Evolutionary conservation across 2,329 filamentous ascomycete genomes (phyloP), one percentile per base, ranked within the genome.

Genomic region (Seiridium cupressi): DNA sequence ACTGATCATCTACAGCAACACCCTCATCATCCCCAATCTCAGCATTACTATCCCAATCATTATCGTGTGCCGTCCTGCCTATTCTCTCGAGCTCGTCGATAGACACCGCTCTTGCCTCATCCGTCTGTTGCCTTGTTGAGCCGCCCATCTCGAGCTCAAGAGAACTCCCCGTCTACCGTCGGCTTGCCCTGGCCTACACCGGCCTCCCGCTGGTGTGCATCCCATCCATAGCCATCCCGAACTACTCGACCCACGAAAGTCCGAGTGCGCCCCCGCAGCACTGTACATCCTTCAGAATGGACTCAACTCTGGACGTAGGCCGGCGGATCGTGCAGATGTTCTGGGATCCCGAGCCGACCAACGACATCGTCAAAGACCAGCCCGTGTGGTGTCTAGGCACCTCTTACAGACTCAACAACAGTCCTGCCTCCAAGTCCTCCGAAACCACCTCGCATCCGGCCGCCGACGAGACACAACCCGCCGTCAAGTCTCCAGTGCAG

Each of bases 291-390:
- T 34, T 11, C 61, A 63, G 49, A 36, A 73, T 74, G 71, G 71
- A 72, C 49, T 65, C 69, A 18, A 87, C 84, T 60, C 85, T 90
- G 59, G 91, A 96, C 70, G 79, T 96, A 62, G 86, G 90, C 66
- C 89, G 90, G 66, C 90, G 90, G 64, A 87, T 97, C 68, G 89
- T 97, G 62, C 91, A 94, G 76, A 92, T 91, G 78, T 89, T 98
- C 70, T 97, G 93, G 89, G 93, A 97, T 68, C 92, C 93, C 0
- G 88, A 93, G 64, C 93, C 93, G 5, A 86, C 84, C 63, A 97
- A 97, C 76, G 88, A 96, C 72, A 81, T 87, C 60, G 73, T 78
- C 61, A 81, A 84, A 44, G 82, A 88, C 63, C 81, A 85, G 40
- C 86, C 91, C 10, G 91, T 96, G 63, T 98, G 94, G 93, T 96